Evolutionary conservation across 208 protist species (phyloP).

Genomic region (Crithidia sp.): DNA sequence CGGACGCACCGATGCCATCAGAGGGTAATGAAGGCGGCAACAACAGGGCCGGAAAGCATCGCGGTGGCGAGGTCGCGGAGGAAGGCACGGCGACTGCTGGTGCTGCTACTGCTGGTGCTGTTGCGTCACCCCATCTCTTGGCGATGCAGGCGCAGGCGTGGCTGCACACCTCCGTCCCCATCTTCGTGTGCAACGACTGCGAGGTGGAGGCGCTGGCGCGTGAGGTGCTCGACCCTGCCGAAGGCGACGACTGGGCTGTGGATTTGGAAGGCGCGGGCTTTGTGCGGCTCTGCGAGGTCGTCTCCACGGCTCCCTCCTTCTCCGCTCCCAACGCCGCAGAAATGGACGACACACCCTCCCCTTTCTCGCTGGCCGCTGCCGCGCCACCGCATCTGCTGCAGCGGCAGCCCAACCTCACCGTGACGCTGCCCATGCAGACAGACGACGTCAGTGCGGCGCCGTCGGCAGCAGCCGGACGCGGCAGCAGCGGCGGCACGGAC

Average conservation of each 20-base stretch:
- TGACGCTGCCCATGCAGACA: background rate
- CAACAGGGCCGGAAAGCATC: background rate
- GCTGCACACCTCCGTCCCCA: constrained; percentile 28
- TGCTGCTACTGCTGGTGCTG: no score
- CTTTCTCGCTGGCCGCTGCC: background rate
- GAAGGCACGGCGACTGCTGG: no score
- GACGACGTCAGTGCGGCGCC: no score
- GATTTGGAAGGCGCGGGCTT: constrained; percentile 45
- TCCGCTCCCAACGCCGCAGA: background rate
- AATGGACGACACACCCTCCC: background rate
- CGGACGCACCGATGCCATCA: background rate
- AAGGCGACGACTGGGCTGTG: constrained; percentile 35
- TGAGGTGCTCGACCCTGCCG: constrained; percentile 30
- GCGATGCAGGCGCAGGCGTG: constrained; percentile 23
- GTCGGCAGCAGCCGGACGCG: background rate
- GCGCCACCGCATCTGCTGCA: background rate
- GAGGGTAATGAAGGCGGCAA: background rate
- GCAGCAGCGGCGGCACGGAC: background rate
- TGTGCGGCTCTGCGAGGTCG: constrained; percentile 38
- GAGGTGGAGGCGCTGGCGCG: constrained; percentile 35
- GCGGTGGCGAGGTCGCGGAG: no score
- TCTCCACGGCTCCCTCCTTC: constrained; percentile 15
- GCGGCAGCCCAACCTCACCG: constrained; percentile 5
- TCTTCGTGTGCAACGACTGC: constrained; percentile 51
- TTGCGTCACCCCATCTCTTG: background rate